phyloP scores from a whole-genome alignment of 2,329 filamentous ascomycete species.

The Ophiostoma sp. region DNA sequence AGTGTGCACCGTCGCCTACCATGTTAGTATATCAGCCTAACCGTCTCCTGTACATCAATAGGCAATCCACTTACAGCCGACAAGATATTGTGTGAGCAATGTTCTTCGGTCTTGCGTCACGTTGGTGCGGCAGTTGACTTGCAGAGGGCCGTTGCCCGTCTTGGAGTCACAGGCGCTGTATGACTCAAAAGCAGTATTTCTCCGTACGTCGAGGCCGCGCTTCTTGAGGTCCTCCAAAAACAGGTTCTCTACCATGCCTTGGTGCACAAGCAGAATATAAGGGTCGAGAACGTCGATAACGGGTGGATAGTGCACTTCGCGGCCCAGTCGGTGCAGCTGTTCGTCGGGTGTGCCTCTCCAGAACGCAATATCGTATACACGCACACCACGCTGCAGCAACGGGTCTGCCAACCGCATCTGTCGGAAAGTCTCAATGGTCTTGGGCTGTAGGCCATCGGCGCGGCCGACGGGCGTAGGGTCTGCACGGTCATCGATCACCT shows the following conservation, averaged over 20 bases:
- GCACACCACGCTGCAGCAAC: constrained; percentile 60
- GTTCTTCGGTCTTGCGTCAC: constrained; percentile 44
- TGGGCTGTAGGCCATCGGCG: constrained; percentile 70
- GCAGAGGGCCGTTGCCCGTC: constrained; percentile 40
- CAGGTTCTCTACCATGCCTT: constrained; percentile 68
- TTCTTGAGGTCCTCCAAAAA: constrained; percentile 64
- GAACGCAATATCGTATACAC: constrained; percentile 69
- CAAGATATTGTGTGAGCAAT: constrained; percentile 56
- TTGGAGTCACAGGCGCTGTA: constrained; percentile 48
- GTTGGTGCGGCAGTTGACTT: constrained; percentile 49
- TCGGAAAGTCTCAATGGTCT: constrained; percentile 70
- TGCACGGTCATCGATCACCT: constrained; percentile 24
- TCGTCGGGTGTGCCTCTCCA: constrained; percentile 60
- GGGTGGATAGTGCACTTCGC: constrained; percentile 59
- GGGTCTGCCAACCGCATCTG: constrained; percentile 69
- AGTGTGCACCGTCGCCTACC: constrained; percentile 63
- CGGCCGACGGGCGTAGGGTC: constrained; percentile 40
- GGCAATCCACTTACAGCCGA: constrained; percentile 50
- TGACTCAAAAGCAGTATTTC: constrained; percentile 60
- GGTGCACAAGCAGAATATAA: constrained; percentile 58
- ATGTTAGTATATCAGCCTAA: background rate
- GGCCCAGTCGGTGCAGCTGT: constrained; percentile 38
- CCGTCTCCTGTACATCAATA: background rate
- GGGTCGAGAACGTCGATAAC: constrained; percentile 48
- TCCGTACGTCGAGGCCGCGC: constrained; percentile 56